phyloP scores from a whole-genome alignment of 306 rosid genomes.

The Quercus aquifolioides region DNA sequence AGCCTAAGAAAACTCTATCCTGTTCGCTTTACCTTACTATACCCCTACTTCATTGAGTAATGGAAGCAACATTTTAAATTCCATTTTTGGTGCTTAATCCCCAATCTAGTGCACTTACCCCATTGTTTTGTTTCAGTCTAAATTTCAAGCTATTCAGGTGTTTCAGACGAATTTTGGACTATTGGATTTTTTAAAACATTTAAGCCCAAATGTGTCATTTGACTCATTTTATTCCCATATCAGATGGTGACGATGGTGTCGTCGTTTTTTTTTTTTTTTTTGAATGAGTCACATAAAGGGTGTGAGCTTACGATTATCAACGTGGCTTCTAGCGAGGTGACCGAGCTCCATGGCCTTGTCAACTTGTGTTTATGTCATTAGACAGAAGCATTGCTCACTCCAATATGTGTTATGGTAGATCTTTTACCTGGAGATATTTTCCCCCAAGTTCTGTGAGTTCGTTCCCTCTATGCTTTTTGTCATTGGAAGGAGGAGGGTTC shows the following conservation, averaged over 20 bases:
- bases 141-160: too few species aligned
- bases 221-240: too few species aligned
- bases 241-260: constrained; percentile 12
- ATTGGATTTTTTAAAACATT: too few species aligned
- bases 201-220: too few species aligned
- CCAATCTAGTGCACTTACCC: too few species aligned
- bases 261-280: constrained; percentile 65
- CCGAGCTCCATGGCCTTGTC: constrained; percentile 97
- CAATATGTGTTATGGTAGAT: constrained; percentile 83
- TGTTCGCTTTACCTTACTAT: too few species aligned
- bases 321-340: constrained; percentile 81
- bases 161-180: too few species aligned
- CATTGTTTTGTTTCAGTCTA: too few species aligned
- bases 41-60: too few species aligned
- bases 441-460: constrained; percentile 87
- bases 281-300: constrained; percentile 89
- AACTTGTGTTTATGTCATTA: constrained; percentile 88
- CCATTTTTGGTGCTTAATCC: too few species aligned
- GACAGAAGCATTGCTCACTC: constrained; percentile 96
- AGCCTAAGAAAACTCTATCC: too few species aligned
- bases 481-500: constrained; percentile 34
- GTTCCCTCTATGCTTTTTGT: constrained; percentile 88
- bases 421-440: constrained; percentile 87
- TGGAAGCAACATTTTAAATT: too few species aligned
- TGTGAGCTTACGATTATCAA: constrained; percentile 86